Base-by-base conservation (phyloP, 208 protist species). In the Trypanosomatidae sp. region DNA sequence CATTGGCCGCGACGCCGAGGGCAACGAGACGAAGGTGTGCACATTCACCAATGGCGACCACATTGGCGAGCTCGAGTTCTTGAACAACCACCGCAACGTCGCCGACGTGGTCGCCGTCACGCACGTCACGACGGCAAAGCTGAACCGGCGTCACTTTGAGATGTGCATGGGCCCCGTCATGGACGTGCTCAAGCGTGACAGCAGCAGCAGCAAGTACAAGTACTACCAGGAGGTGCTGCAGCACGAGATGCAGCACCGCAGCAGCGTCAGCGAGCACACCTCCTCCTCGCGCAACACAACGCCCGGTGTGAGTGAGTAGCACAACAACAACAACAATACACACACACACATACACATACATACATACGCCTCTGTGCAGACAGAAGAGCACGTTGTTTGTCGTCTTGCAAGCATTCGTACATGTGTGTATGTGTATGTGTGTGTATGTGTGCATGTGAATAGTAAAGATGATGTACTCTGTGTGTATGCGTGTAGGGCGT, bases 121-220 rank as follows among this genome's bases (percentile, higher is more conserved):
- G 16, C 50, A 67, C 39, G 81, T 94, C 25, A 82, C 67, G 7
- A 88, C 85, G 22, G 85, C 85, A 21, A 88, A 89, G 57, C 61
- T 94, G 4, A 94, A 94, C 61, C 78, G 85, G 37, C 74, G 75
- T 6, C 85, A 94, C 68, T 94, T 94, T 49, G 85, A 94, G 61
- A 85, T 94, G 80, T 94, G 81, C 56, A 81, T 94, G 57, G 85
- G 85, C 7, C 81, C 85, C 10, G 81, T 94, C 16, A 78, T 94
- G 24, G 77, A 94, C 27, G 72, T 94, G 5, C 59, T 94, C 43
- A 90, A 89, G 62, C 74, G 85, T 21, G 64, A 83, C 56, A 73
- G 59, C 38, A 60, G 54, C 49, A 61, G 66, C 20, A 53, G 58
- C 22, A 94, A 91, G 61, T 94, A 94, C 58, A 66, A 90, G 56